phyloP scores from a whole-genome alignment of 176 grass and related monocot genomes.

The Thalia dealbata region DNA sequence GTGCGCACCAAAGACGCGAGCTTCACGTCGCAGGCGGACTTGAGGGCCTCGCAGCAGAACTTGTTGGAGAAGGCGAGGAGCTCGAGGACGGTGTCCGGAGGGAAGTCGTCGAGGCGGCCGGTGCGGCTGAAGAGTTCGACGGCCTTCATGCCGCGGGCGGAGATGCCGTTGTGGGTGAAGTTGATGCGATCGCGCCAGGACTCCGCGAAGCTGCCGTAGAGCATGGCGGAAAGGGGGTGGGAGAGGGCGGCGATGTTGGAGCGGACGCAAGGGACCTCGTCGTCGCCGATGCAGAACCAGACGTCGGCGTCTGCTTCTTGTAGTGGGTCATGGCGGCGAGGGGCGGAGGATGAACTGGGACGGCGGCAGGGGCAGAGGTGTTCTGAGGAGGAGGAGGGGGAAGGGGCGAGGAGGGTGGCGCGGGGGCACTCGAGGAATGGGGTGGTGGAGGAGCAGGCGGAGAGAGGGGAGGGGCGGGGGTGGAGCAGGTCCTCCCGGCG shows the following conservation, averaged over 20 bases:
- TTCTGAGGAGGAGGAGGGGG: background rate
- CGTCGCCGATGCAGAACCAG: conserved; percentile 79
- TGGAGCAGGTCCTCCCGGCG: conserved; percentile 65
- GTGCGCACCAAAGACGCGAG: conserved; percentile 52
- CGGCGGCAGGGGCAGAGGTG: background rate
- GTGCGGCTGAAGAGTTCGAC: conserved; percentile 50
- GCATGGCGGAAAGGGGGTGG: conserved; percentile 66
- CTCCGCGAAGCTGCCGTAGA: conserved; percentile 91
- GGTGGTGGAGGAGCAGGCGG: conserved; percentile 9
- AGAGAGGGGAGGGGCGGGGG: conserved; percentile 14
- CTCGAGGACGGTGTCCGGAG: conserved; percentile 54
- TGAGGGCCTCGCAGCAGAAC: conserved; percentile 85
- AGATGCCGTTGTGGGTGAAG: conserved; percentile 68
- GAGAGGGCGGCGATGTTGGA: conserved; percentile 70
- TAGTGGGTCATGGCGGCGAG: conserved; percentile 4
- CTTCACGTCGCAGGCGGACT: conserved; percentile 59
- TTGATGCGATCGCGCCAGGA: conserved; percentile 64
- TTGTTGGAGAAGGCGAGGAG: conserved; percentile 77
- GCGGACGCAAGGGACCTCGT: conserved; percentile 73
- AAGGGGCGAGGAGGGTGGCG: conserved; percentile 35
- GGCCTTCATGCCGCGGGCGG: conserved; percentile 57
- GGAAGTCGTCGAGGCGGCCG: conserved; percentile 39
- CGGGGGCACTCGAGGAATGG: conserved; percentile 61
- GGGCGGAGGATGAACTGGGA: background rate
- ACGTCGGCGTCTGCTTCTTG: conserved; percentile 52